Conservation (phyloP, 2,329 filamentous ascomycete genomes). For the Fusarium papillatum region DNA sequence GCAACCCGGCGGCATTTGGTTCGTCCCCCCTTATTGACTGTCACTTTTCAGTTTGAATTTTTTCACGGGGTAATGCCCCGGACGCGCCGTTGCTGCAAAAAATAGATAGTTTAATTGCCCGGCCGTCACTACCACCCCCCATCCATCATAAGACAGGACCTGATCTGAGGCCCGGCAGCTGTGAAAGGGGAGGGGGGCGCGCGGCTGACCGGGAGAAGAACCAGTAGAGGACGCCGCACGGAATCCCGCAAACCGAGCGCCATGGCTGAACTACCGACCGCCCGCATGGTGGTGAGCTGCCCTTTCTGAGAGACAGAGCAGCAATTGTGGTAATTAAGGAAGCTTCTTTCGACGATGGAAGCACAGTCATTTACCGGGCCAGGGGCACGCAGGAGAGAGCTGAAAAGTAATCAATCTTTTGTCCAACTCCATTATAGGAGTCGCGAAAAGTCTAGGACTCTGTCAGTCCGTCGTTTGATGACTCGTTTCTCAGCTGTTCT, state of each 20-base stretch:
- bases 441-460: not conserved
- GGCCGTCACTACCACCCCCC: not conserved
- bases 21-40: conserved; percentile 22
- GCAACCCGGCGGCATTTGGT: not conserved
- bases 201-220: not conserved
- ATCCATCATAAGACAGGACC: not conserved
- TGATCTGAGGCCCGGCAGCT: not conserved
- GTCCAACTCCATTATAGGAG: not conserved
- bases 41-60: not conserved
- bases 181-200: conserved; percentile 4
- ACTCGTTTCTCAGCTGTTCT: not conserved
- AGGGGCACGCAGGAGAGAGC: not conserved
- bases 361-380: not conserved
- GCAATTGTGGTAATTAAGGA: not conserved
- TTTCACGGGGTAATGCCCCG: not conserved
- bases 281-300: not conserved
- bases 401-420: not conserved
- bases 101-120: conserved; percentile 1
- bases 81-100: not conserved
- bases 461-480: not conserved
- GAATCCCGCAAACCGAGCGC: conserved; percentile 31
- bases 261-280: conserved; percentile 32
- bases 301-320: not conserved
- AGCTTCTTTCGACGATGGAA: conserved; percentile 21
- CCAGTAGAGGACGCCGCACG: conserved; percentile 8